A percentile compares a stretch with the other conserved stretches of the same genome.
Conservation (phyloP, 176 grass and related monocot species). For the Bromus sterilis region DNA sequence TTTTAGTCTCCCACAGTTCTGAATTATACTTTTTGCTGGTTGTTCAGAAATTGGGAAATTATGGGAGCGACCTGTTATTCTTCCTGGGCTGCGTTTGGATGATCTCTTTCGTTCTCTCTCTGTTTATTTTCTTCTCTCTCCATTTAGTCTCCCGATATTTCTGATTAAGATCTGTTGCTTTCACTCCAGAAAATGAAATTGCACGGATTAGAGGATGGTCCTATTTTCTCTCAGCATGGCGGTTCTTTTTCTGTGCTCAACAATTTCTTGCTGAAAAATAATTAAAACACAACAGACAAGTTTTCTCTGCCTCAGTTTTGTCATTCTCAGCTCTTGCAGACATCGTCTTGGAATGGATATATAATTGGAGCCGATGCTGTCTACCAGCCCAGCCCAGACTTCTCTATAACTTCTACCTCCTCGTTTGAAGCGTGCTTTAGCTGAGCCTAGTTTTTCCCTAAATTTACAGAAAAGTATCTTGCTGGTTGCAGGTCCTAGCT, state of each 20-base stretch:
- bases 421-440: neutral
- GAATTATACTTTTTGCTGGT: neutral
- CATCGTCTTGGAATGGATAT: neutral
- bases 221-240: neutral
- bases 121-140: neutral
- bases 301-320: neutral
- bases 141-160: neutral
- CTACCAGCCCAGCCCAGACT: neutral
- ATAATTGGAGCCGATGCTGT: neutral
- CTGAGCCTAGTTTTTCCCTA: neutral
- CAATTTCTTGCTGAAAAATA: neutral
- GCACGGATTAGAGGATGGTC: neutral
- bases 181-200: constrained; percentile 4
- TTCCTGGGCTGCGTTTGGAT: neutral
- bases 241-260: neutral
- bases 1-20: neutral
- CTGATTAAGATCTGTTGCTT: neutral
- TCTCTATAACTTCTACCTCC: neutral
- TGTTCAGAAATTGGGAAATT: neutral
- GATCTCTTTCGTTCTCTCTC: neutral
- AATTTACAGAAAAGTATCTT: neutral
- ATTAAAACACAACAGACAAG: neutral
- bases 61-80: neutral
- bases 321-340: neutral
- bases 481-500: neutral